A percentile compares a stretch with the other conserved stretches of the same genome.
Evolutionary conservation across 345 rosid species (phyloP).

Genomic region (Murraya koenigii): DNA sequence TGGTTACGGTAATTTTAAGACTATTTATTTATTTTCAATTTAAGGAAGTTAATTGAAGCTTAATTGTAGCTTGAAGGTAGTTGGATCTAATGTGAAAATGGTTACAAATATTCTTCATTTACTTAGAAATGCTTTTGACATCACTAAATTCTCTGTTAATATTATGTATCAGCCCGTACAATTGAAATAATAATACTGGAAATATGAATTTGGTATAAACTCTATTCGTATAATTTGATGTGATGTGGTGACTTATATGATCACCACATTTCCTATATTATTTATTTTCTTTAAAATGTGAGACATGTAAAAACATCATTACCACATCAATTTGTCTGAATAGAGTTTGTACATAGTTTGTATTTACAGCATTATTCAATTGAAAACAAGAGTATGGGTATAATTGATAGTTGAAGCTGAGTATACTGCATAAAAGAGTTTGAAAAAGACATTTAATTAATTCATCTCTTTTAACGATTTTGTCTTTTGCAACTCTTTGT

Average conservation of each 20-base stretch:
- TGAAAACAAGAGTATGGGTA: background rate
- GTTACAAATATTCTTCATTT: background rate
- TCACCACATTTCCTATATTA: background rate
- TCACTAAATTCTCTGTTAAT: background rate
- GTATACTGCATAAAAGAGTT: too few species aligned
- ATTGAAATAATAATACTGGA: too few species aligned
- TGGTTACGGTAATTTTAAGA: slow-evolving; percentile 60
- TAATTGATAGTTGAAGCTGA: background rate
- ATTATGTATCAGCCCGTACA: background rate
- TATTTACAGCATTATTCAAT: background rate
- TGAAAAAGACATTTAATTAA: too few species aligned
- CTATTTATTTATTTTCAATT: background rate
- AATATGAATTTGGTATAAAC: too few species aligned
- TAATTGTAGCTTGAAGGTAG: slow-evolving; percentile 5
- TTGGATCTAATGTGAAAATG: slow-evolving; percentile 24
- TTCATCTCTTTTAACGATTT: background rate
- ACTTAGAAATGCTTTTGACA: background rate
- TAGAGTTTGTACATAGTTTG: background rate
- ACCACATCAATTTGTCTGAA: background rate
- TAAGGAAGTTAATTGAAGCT: background rate
- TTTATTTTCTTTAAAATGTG: too few species aligned
- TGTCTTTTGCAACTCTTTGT: background rate
- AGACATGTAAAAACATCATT: too few species aligned
- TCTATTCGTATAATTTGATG: too few species aligned
- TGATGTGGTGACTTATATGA: too few species aligned